These are phyloP conservation scores for Meyerozyma elateridarum DNA, from an alignment of 1,139 yeast genomes.

Conservation along the genomic window DNA sequence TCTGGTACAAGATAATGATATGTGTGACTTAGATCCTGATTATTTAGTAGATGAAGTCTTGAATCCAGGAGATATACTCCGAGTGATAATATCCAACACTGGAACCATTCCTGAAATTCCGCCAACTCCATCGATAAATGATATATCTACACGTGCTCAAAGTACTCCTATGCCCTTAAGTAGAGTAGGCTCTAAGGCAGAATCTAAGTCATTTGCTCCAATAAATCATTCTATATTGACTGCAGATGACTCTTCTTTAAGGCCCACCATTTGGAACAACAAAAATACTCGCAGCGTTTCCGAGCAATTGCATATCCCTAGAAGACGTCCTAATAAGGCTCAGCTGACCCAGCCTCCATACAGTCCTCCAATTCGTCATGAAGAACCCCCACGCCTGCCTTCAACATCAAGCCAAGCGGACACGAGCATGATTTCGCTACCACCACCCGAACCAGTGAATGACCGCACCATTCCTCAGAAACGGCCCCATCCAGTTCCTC, in stretches of 20 bases:
- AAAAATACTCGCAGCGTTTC: no score
- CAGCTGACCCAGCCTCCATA: no score
- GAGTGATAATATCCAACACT: constrained; percentile 45
- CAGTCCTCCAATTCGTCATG: no score
- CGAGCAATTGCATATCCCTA: no score
- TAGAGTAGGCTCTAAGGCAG: no score
- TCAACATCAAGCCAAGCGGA: constrained; percentile 10
- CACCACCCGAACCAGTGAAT: constrained; percentile 29
- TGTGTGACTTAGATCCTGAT: constrained; percentile 77
- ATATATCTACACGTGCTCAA: neutral
- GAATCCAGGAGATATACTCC: constrained; percentile 47
- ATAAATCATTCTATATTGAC: no score
- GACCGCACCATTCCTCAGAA: constrained; percentile 26
- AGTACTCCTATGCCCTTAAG: constrained; percentile 1
- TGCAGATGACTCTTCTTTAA: neutral
- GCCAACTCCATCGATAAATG: neutral
- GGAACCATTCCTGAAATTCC: neutral
- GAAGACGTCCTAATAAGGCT: no score
- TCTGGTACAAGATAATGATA: constrained; percentile 57
- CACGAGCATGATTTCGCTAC: constrained; percentile 24
- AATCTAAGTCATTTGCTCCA: no score
- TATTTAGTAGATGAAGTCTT: constrained; percentile 61
- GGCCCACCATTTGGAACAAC: constrained; percentile 1
- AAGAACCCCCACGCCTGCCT: constrained; percentile 1
- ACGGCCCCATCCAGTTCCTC: constrained; percentile 10